Evolutionary conservation across 1,284 basidiomycete genomes (phyloP).

Genomic region (Sanghuangporus sanghuang): DNA sequence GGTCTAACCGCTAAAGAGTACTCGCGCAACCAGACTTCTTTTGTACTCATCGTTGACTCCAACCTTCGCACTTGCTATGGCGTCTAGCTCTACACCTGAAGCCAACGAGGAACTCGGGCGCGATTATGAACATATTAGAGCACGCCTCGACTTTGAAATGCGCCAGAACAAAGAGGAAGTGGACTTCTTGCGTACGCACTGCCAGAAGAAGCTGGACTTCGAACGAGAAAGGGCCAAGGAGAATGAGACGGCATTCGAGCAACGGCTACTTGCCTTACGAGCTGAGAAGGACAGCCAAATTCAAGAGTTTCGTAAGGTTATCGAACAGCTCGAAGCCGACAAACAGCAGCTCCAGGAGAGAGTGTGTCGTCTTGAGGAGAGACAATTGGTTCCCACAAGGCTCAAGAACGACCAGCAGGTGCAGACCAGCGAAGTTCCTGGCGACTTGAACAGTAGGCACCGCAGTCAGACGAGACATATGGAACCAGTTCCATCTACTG

Average conservation of each 20-base stretch:
- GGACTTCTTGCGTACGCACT: not conserved
- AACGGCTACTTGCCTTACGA: not conserved
- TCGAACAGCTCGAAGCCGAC: not conserved
- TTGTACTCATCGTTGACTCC: not conserved
- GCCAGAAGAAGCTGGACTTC: not conserved
- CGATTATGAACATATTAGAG: not conserved
- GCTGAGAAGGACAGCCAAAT: not conserved
- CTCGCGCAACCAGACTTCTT: not conserved
- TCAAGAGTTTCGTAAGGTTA: not conserved
- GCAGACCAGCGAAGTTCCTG: too few relatives aligned
- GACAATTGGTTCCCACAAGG: not conserved
- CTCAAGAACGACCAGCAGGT: not conserved
- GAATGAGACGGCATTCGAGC: not conserved
- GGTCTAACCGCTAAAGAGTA: too few relatives aligned
- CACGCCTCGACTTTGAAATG: not conserved
- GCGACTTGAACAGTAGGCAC: too few relatives aligned
- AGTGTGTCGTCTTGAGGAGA: not conserved
- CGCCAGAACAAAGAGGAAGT: not conserved
- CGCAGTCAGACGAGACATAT: too few relatives aligned
- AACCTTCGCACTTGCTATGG: not conserved
- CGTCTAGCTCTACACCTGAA: not conserved
- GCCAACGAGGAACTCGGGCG: not conserved
- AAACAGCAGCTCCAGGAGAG: not conserved
- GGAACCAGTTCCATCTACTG: too few relatives aligned
- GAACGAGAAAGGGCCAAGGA: not conserved